These are phyloP conservation scores for Puccinia horiana DNA, from an alignment of 1,284 basidiomycete species.

Conservation along the genomic window DNA sequence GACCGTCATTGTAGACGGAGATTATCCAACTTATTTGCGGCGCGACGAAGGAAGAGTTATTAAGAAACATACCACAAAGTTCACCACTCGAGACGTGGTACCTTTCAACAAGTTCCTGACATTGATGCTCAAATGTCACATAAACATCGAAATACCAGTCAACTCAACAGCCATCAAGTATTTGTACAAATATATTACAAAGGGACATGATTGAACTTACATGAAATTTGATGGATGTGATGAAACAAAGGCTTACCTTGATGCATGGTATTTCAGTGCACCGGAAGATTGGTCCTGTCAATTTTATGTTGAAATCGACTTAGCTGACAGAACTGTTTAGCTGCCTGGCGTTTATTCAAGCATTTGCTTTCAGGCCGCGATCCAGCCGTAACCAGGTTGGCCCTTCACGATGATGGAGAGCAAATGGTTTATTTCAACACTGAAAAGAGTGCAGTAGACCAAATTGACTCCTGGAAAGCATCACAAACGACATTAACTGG, in stretches of 20 bases:
- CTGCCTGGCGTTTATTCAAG: conserved; percentile 6
- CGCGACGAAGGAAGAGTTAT: not conserved
- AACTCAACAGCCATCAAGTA: conserved; percentile 4
- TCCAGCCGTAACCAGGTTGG: not conserved
- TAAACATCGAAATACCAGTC: not conserved
- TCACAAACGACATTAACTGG: not conserved
- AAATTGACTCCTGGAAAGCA: not conserved
- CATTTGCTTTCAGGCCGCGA: not conserved
- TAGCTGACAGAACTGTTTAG: no score
- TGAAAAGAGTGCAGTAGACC: not conserved
- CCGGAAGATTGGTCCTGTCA: conserved; percentile 2
- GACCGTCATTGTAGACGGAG: not conserved
- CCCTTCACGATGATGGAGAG: not conserved
- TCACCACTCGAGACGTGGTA: conserved; percentile 11
- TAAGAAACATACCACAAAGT: not conserved
- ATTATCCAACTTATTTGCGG: not conserved
- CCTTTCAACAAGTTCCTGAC: conserved; percentile 9
- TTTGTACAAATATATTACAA: conserved; percentile 27
- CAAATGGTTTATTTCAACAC: not conserved
- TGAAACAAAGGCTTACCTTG: not conserved
- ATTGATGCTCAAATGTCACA: conserved; percentile 2
- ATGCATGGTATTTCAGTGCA: conserved; percentile 9
- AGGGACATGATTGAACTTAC: conserved; percentile 1
- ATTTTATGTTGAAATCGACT: not conserved
- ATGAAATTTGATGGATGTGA: not conserved